Conservation (phyloP, 2,329 filamentous ascomycete genomes). For the Cladosporium halotolerans region DNA sequence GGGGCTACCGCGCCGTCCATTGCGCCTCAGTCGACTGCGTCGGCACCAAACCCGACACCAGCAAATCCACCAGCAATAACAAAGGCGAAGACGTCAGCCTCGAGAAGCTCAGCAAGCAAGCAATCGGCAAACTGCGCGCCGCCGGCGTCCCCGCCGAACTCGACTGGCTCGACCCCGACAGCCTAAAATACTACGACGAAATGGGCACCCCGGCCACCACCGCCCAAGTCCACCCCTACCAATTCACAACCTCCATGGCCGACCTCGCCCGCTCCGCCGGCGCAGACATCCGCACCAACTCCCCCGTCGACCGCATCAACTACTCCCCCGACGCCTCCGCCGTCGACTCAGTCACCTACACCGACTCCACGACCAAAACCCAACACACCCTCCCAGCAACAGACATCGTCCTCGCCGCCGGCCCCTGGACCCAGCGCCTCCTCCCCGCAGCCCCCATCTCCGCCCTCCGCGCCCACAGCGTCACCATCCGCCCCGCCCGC, state of each 20-base stretch:
- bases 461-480: constrained; percentile 56
- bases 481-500: constrained; percentile 52
- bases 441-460: constrained; percentile 52
- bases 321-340: constrained; percentile 39
- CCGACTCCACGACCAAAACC: constrained; percentile 36
- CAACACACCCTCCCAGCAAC: constrained; percentile 47
- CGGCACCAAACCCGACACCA: constrained; percentile 34
- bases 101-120: constrained; percentile 49
- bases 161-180: constrained; percentile 71
- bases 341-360: constrained; percentile 59
- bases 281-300: constrained; percentile 55
- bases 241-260: constrained; percentile 82
- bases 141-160: constrained; percentile 67
- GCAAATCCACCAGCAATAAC: background rate
- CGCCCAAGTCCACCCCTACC: constrained; percentile 86
- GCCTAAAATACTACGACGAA: constrained; percentile 65
- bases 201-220: constrained; percentile 80
- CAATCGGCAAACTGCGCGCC: constrained; percentile 46
- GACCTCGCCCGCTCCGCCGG: constrained; percentile 60
- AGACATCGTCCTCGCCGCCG: constrained; percentile 54
- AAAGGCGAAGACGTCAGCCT: constrained; percentile 40
- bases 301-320: constrained; percentile 61
- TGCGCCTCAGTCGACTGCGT: constrained; percentile 61
- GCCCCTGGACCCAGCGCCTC: constrained; percentile 54
- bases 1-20: constrained; percentile 78